Evolutionary conservation across 2,329 filamentous ascomycete genomes (phyloP), one percentile per base, ranked within the genome.

Genomic region (Bretziella fagacearum): DNA sequence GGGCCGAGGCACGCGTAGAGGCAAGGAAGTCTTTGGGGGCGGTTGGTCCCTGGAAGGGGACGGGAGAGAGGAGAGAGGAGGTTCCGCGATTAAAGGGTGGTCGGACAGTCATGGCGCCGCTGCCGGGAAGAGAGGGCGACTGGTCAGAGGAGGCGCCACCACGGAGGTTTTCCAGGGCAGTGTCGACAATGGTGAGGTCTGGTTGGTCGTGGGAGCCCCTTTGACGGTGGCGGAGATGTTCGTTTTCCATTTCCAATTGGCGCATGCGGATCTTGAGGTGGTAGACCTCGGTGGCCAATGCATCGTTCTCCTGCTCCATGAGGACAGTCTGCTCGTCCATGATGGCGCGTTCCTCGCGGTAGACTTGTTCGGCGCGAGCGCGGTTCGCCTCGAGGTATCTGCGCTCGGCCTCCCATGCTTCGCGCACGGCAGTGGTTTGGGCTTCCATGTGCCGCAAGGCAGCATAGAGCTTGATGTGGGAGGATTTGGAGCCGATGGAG

Each of bases 381-480:
- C 70, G 66, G 52, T 68, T 71, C 5, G 68, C 69, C 54, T 74
- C 70, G 48, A 74, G 60, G 48, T 72, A 65, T 43, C 65, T 66
- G 27, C 70, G 65, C 55, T 74, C 70, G 7, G 66, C 66, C 54
- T 70, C 68, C 69, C 69, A 72, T 17, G 65, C 68, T 49, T 70
- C 68, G 20, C 65, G 60, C 33, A 67, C 66, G 23, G 61, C 54
- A 26, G 58, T 54, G 52, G 66, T 66, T 52, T 68, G 66, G 50
- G 64, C 62, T 20, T 63, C 55, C 10, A 67, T 58, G 3, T 62
- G 62, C 32, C 62, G 63, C 23, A 68, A 59, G 23, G 50, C 46
- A 6, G 36, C 39, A 20, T 50, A 50, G 2, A 50, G 40, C 7
- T 27, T 47, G n/a, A n/a, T n/a, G n/a, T n/a, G n/a, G n/a, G n/a